phyloP scores from a whole-genome alignment of 2,329 filamentous ascomycete genomes.

The Aureobasidium sp. region DNA sequence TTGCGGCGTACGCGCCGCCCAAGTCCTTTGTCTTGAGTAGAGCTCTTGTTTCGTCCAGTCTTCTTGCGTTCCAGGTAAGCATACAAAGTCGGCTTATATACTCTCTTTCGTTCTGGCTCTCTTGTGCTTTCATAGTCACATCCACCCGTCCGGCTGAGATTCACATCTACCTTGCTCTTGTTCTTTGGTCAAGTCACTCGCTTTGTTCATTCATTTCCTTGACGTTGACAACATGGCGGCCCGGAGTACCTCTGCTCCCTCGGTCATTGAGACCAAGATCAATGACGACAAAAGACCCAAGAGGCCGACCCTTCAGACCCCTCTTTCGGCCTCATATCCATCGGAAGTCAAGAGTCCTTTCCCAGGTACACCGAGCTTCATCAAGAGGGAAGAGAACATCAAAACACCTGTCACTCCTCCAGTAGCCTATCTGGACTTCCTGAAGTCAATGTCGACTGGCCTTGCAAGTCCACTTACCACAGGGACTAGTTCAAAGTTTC shows the following conservation, averaged over 20 bases:
- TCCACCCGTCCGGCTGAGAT: not conserved
- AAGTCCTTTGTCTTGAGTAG: not conserved
- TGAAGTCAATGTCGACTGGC: constrained; percentile 68
- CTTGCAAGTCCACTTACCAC: constrained; percentile 63
- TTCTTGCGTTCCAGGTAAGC: constrained; percentile 5
- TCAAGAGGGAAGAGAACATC: constrained; percentile 62
- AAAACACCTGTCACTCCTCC: constrained; percentile 90
- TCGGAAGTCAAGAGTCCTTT: constrained; percentile 57
- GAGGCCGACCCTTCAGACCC: constrained; percentile 44
- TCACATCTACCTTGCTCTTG: not conserved
- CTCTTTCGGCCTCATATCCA: constrained; percentile 53
- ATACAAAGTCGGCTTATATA: constrained; percentile 12
- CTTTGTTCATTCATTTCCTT: not conserved
- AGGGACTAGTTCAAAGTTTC: constrained; percentile 46
- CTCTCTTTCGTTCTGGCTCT: constrained; percentile 5
- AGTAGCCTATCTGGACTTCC: constrained; percentile 83
- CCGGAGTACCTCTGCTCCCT: constrained; percentile 26
- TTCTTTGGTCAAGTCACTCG: constrained; percentile 7
- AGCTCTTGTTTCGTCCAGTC: not conserved
- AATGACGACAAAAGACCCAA: constrained; percentile 31
- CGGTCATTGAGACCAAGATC: constrained; percentile 29
- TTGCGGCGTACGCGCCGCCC: constrained; percentile 12
- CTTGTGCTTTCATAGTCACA: constrained; percentile 15
- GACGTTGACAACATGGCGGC: constrained; percentile 11
- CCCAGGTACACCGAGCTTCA: constrained; percentile 51